These are phyloP conservation scores for Globisporangium uncinulatum DNA, from an alignment of 352 stramenopile species.

Conservation along the genomic window DNA sequence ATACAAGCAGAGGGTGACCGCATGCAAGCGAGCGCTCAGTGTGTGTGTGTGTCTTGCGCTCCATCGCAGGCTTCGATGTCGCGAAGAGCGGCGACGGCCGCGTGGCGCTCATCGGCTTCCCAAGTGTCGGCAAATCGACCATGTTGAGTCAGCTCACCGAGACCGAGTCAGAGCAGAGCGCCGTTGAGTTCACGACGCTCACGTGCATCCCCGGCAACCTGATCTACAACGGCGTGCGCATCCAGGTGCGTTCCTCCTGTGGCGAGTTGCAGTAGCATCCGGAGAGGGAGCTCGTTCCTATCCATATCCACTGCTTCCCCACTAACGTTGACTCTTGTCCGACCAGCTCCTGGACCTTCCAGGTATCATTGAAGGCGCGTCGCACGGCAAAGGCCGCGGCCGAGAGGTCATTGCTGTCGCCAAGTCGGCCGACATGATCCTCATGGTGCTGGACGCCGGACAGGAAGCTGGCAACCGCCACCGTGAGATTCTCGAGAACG, in stretches of 20 bases:
- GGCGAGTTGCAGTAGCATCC: too few species aligned
- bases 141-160: constrained; percentile 93
- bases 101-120: constrained; percentile 96
- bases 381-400: constrained; percentile 96
- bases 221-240: constrained; percentile 95
- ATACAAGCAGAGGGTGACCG: neutral
- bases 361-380: constrained; percentile 99
- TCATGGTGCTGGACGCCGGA: constrained; percentile 98
- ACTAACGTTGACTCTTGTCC: neutral
- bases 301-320: too few species aligned
- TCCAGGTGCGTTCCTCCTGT: constrained; percentile 67
- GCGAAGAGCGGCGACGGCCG: constrained; percentile 94
- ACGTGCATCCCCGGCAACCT: constrained; percentile 97
- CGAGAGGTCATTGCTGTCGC: constrained; percentile 98
- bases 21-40: neutral
- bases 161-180: constrained; percentile 94
- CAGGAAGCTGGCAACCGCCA: constrained; percentile 97
- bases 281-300: too few species aligned
- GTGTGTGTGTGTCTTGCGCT: neutral
- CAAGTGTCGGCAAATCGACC: constrained; percentile 86
- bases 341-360: constrained; percentile 95
- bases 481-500: constrained; percentile 96
- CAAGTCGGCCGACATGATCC: constrained; percentile 97
- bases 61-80: constrained; percentile 88
- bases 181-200: constrained; percentile 98